Evolutionary conservation across 2,329 filamentous ascomycete species (phyloP).

Genomic region (Fusarium oligoseptatum): DNA sequence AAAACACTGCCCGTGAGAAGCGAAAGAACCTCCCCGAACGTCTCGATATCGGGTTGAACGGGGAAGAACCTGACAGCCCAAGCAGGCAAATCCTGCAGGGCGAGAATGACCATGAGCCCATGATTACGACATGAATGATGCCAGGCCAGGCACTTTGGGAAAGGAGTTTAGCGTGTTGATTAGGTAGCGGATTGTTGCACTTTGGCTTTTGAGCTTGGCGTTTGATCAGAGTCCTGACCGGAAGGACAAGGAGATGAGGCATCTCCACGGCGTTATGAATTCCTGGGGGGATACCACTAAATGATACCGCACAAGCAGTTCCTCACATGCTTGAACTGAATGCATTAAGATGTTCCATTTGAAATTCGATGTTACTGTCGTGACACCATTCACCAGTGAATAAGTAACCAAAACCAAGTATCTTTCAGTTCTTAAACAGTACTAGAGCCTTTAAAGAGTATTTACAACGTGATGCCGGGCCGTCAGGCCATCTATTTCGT

Average conservation of each 20-base stretch:
- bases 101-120: conserved; percentile 63
- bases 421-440: conserved; percentile 2
- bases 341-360: not conserved
- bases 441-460: conserved; percentile 44
- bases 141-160: conserved; percentile 10
- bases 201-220: conserved; percentile 36
- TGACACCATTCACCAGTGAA: not conserved
- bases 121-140: conserved; percentile 63
- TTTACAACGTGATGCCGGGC: conserved; percentile 44
- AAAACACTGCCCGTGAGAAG: conserved; percentile 67
- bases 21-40: conserved; percentile 50
- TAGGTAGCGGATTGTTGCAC: conserved; percentile 22
- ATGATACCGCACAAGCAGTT: conserved; percentile 1
- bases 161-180: conserved; percentile 32
- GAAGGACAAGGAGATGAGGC: conserved; percentile 24
- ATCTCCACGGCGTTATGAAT: conserved; percentile 33
- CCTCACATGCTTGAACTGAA: not conserved
- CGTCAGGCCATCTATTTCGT: conserved; percentile 72
- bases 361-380: not conserved
- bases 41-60: conserved; percentile 54
- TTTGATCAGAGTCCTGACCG: conserved; percentile 31
- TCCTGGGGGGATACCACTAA: not conserved
- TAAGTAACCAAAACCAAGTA: not conserved
- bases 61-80: conserved; percentile 51
- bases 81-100: conserved; percentile 35